Evolutionary conservation across 345 rosid species (phyloP), one percentile per base, ranked within the genome.

Genomic region (Garcia nutans): DNA sequence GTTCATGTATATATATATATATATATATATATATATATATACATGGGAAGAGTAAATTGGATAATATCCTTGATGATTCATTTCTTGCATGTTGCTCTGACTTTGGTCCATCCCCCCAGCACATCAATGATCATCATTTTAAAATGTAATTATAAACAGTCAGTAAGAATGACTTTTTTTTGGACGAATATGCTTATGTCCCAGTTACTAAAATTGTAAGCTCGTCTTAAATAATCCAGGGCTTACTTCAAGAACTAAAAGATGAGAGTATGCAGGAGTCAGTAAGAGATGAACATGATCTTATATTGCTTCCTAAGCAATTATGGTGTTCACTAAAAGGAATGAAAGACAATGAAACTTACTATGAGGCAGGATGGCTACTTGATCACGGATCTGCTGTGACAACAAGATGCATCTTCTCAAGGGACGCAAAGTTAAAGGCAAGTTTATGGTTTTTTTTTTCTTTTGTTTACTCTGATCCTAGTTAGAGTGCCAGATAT

Each of bases 301-400:
- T 90, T 33, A 67, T 87, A 64, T 77, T 90, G 89, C 99, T 96
- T 71, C 99, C 97, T 1, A 87, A 81, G 81, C 89, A 82, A 76
- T 58, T 93, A 49, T 96, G 96, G 98, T 88, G 97, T 68, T 88
- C 91, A 26, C 61, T 86, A 59, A 83, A 83, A 82, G 86, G 78
- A 77, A 79, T 55, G 47, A 82, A 79, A 72, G 84, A 79, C 58
- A 76, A 85, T 9, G 88, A 85, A 80, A 85, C 86, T 61, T 65
- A 56, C 61, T 78, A 71, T 69, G 90, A 93, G 80, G 96, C 82
- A 0, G 96, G 98, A 68, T 96, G 99, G 99, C 66, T 86, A 71
- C 88, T 82, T 52, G 83, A 88, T 75, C 83, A 75, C 19, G 92
- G 88, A 65, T 64, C 15, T 55, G 89, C 96, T 54, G 54, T 88